Conservation (phyloP, 805 yeast species). For the Barnettozyma populi region DNA sequence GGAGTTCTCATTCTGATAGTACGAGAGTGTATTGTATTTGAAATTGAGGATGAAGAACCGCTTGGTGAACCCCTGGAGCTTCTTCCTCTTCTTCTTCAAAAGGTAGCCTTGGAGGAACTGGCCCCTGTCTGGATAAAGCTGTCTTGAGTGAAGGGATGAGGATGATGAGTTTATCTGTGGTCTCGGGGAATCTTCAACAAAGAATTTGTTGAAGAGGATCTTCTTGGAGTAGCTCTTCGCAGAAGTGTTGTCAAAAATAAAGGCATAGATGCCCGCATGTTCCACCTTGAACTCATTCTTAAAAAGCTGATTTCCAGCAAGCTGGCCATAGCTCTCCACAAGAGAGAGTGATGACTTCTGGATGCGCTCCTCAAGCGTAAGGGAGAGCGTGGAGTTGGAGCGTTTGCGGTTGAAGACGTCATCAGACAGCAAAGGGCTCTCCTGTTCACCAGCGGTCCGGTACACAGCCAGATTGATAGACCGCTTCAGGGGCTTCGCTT, state of each 20-base stretch:
- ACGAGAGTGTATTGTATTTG: conserved; percentile 77
- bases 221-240: conserved; percentile 82
- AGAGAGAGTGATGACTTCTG: conserved; percentile 44
- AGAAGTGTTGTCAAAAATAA: conserved; percentile 88
- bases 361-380: conserved; percentile 53
- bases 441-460: conserved; percentile 7
- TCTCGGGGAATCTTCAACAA: conserved; percentile 11
- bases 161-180: conserved; percentile 8
- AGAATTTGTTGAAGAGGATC: conserved; percentile 51
- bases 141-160: conserved; percentile 17
- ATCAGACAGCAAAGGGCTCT: background rate
- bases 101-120: conserved; percentile 74
- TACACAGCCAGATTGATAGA: conserved; percentile 42
- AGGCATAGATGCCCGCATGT: conserved; percentile 72
- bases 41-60: conserved; percentile 81
- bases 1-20: conserved; percentile 66
- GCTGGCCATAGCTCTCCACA: conserved; percentile 49
- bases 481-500: conserved; percentile 69
- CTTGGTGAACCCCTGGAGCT: conserved; percentile 79
- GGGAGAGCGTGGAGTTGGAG: conserved; percentile 34
- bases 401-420: conserved; percentile 20
- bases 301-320: conserved; percentile 55
- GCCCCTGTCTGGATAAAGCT: conserved; percentile 49
- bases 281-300: conserved; percentile 57
- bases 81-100: conserved; percentile 75